Evolutionary conservation across 2,329 filamentous ascomycete species (phyloP).

Genomic region (Fusarium robinianum): DNA sequence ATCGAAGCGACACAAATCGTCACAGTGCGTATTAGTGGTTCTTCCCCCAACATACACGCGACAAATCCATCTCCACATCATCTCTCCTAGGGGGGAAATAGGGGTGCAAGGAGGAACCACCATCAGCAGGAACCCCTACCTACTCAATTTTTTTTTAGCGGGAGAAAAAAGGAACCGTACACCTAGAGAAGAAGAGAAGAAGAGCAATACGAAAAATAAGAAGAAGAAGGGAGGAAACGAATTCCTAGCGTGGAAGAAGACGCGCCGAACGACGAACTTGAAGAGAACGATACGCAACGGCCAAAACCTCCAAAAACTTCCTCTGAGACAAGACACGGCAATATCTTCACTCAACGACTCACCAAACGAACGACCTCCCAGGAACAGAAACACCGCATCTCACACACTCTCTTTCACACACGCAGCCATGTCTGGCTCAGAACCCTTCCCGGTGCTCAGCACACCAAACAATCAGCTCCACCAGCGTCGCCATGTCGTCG

Average conservation of each 20-base stretch:
- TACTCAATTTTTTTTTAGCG: slow-evolving; percentile 1
- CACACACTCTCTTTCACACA: slow-evolving; percentile 5
- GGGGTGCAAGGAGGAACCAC: slow-evolving; percentile 18
- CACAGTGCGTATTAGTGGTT: neutral
- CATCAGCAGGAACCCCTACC: neutral
- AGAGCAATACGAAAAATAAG: too few relatives aligned
- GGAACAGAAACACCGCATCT: neutral
- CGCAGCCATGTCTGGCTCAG: slow-evolving; percentile 49
- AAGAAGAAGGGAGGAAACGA: too few relatives aligned
- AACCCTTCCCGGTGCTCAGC: slow-evolving; percentile 62
- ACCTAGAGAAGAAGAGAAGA: slow-evolving; percentile 1
- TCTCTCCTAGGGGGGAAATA: slow-evolving; percentile 12
- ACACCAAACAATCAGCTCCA: slow-evolving; percentile 55
- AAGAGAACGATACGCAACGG: too few relatives aligned
- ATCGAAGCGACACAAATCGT: too few relatives aligned
- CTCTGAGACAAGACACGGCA: too few relatives aligned
- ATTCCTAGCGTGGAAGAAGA: too few relatives aligned
- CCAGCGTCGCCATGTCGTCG: slow-evolving; percentile 40
- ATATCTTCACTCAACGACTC: neutral
- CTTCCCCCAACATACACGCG: neutral
- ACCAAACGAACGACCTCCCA: slow-evolving; percentile 4
- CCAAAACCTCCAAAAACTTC: too few relatives aligned
- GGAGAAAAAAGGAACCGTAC: neutral
- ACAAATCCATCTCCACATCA: slow-evolving; percentile 19
- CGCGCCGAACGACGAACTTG: too few relatives aligned